Conservation (phyloP, 73 alveolate species). For the Paramecium tetraurelia region DNA sequence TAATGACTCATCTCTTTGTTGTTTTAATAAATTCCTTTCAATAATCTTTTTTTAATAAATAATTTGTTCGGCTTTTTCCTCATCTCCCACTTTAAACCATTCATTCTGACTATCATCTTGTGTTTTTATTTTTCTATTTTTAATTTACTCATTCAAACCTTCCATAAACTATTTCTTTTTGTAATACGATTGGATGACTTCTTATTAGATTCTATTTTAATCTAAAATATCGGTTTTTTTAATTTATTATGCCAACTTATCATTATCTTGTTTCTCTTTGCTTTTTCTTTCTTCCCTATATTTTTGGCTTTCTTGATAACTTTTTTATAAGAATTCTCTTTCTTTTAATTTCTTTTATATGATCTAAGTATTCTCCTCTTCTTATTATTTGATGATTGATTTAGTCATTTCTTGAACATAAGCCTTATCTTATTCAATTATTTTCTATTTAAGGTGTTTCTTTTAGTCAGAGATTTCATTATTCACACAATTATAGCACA, state of each 20-base stretch:
- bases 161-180: slow-evolving; percentile 12
- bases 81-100: slow-evolving; percentile 24
- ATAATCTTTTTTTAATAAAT: background rate
- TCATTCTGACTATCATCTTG: background rate
- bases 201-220: background rate
- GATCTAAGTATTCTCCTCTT: background rate
- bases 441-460: background rate
- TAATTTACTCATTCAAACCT: background rate
- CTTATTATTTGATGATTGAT: background rate
- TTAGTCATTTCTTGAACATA: background rate
- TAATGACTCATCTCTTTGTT: slow-evolving; percentile 24
- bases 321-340: background rate
- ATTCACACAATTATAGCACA: background rate
- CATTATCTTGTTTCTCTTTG: background rate
- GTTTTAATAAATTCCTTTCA: background rate
- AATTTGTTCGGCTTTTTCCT: background rate
- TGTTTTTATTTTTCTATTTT: background rate
- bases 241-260: background rate
- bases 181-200: background rate
- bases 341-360: background rate
- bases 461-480: background rate
- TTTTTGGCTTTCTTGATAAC: background rate
- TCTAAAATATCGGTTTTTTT: background rate
- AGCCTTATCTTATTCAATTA: background rate
- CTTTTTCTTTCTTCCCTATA: background rate